Percentiles rank a stretch among this genome's conserved stretches.
Conservation (phyloP, 179 eudicot species). For the Vitellaria paradoxa region DNA sequence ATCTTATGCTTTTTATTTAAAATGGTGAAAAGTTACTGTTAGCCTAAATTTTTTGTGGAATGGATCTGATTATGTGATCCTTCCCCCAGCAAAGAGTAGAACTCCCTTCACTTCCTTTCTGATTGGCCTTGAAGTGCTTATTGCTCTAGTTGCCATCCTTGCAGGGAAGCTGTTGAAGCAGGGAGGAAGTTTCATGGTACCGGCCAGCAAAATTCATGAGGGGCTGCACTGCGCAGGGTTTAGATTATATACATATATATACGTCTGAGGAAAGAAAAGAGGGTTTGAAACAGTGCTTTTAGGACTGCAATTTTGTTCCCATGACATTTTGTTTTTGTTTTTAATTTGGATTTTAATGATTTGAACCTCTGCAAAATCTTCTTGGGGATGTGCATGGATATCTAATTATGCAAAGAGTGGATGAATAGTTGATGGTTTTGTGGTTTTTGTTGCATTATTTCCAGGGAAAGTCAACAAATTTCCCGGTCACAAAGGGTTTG, state of each 20-base stretch:
- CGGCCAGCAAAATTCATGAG: conserved; percentile 31
- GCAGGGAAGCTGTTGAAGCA: conserved; percentile 97
- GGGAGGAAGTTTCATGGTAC: conserved; percentile 72
- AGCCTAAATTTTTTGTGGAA: no score
- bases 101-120: background rate
- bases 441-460: background rate
- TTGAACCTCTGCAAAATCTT: background rate
- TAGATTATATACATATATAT: background rate
- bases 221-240: no score
- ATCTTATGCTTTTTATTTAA: no score
- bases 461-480: background rate
- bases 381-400: background rate
- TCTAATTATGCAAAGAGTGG: background rate
- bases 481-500: background rate
- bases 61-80: no score
- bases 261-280: background rate
- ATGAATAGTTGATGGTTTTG: background rate
- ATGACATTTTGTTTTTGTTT: background rate
- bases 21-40: no score
- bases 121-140: no score
- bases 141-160: conserved; percentile 6
- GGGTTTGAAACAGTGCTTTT: background rate
- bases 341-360: background rate
- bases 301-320: conserved; percentile 5
- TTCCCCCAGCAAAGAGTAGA: no score